phyloP scores from a whole-genome alignment of 805 yeast species.

The Schwanniomyces sp. region DNA sequence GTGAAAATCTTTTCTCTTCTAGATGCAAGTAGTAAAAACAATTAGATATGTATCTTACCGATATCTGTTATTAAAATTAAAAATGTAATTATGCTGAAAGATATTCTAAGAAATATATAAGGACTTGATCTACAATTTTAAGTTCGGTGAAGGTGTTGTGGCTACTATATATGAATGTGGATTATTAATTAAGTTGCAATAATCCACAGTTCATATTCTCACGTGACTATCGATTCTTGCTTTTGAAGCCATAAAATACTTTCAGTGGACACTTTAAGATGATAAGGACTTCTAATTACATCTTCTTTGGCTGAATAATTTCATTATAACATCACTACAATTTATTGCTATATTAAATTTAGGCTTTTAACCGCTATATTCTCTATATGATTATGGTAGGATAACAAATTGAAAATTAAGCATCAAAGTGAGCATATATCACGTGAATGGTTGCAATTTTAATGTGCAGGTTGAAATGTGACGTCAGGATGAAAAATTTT shows the following conservation, averaged over 20 bases:
- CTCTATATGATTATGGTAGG: background rate
- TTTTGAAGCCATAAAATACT: background rate
- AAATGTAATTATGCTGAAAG: background rate
- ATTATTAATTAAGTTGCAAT: conserved; percentile 12
- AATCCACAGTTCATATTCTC: conserved; percentile 22
- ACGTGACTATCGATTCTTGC: conserved; percentile 15
- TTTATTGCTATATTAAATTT: too few relatives aligned
- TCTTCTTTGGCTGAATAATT: too few relatives aligned
- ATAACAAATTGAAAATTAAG: background rate
- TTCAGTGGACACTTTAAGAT: too few relatives aligned
- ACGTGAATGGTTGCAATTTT: conserved; percentile 29
- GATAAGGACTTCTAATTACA: too few relatives aligned
- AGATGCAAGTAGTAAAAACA: background rate
- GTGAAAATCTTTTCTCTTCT: background rate
- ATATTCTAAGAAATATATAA: background rate
- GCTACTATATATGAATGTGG: background rate
- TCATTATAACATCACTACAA: too few relatives aligned
- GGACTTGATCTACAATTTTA: background rate
- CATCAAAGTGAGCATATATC: conserved; percentile 9
- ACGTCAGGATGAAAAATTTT: too few relatives aligned
- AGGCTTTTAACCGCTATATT: too few relatives aligned
- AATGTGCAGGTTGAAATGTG: background rate
- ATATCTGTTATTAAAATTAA: background rate
- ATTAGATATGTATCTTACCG: background rate
- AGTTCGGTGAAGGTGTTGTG: background rate